Conservation (phyloP, 2,329 filamentous ascomycete species). For the Leptographium flavum region DNA sequence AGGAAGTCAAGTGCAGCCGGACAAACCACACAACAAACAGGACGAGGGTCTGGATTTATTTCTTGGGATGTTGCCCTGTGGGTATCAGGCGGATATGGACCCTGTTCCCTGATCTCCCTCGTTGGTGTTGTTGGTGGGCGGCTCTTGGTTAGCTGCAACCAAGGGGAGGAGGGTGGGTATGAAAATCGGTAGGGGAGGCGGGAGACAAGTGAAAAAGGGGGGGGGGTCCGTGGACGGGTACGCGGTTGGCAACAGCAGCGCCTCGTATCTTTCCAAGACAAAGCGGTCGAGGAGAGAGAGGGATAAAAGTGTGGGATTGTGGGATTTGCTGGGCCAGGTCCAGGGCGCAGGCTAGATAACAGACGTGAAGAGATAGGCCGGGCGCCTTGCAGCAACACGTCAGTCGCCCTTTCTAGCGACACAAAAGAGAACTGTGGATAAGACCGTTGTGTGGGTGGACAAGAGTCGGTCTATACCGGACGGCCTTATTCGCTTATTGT, state of each 20-base stretch:
- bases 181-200: background rate
- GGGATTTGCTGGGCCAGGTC: background rate
- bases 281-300: background rate
- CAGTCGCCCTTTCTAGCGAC: background rate
- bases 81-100: background rate
- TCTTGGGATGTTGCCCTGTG: background rate
- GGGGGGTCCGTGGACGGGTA: background rate
- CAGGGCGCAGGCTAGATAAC: constrained; percentile 1
- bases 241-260: background rate
- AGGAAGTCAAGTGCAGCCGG: background rate
- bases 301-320: background rate
- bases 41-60: background rate
- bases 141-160: constrained; percentile 1
- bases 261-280: background rate
- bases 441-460: background rate
- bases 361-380: background rate
- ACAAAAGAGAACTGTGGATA: background rate
- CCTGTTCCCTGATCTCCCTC: background rate
- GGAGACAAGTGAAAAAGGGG: background rate
- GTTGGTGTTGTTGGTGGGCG: too few species aligned
- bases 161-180: background rate
- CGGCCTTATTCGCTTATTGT: background rate
- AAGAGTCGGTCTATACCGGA: constrained; percentile 2
- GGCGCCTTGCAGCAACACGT: background rate
- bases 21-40: background rate